phyloP scores from a whole-genome alignment of 257 asterid species.

The Scutellaria minor region DNA sequence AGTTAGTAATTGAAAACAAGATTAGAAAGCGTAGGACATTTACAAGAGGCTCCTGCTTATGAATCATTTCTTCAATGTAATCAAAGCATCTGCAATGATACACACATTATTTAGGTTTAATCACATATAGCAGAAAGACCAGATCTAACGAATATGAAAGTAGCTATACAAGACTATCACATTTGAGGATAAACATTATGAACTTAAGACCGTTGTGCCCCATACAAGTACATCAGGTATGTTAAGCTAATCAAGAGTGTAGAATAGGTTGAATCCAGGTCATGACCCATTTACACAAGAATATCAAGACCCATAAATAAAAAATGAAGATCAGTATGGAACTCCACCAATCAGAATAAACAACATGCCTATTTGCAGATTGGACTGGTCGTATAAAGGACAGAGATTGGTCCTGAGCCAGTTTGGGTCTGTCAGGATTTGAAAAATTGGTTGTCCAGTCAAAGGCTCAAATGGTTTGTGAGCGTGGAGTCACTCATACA shows the following conservation, averaged over 20 bases:
- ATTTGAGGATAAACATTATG: no score
- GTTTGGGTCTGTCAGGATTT: background rate
- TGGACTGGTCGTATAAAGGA: no score
- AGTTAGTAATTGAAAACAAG: conserved; percentile 85
- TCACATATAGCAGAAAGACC: conserved; percentile 8
- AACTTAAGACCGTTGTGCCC: no score
- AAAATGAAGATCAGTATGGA: no score
- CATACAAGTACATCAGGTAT: background rate
- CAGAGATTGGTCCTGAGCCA: no score
- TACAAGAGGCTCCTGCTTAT: conserved; percentile 87
- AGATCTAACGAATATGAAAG: conserved; percentile 4
- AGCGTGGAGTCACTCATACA: background rate
- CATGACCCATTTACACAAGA: no score
- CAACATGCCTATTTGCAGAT: no score
- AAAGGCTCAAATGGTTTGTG: background rate
- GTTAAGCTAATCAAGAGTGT: no score
- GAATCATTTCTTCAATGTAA: conserved; percentile 92
- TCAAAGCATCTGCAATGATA: conserved; percentile 79
- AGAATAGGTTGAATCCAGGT: no score
- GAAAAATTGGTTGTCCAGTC: background rate
- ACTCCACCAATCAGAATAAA: no score
- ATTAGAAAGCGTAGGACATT: conserved; percentile 80
- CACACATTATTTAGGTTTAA: conserved; percentile 33
- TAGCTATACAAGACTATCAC: background rate
- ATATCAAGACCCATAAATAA: no score